phyloP scores from a whole-genome alignment of 192 early-diverging fungal genomes.

The Diversispora epigaea region DNA sequence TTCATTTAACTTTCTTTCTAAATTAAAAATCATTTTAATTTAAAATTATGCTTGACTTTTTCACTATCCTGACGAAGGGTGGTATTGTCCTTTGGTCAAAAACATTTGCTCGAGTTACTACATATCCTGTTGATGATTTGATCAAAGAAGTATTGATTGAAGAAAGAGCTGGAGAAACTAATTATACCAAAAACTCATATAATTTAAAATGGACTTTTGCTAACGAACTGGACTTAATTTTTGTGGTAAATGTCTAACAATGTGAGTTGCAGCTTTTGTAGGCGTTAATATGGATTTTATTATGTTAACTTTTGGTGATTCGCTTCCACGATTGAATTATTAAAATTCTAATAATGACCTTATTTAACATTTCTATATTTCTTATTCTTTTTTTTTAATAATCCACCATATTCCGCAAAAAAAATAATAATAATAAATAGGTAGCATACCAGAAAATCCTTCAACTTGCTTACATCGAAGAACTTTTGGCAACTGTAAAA shows the following conservation, averaged over 20 bases:
- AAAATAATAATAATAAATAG: constrained; percentile 34
- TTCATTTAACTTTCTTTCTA: constrained; percentile 2
- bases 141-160: constrained; percentile 79
- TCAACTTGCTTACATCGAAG: constrained; percentile 81
- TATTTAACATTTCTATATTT: not conserved
- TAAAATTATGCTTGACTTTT: constrained; percentile 77
- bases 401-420: not conserved
- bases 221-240: constrained; percentile 79
- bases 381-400: not conserved
- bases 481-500: constrained; percentile 70
- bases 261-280: not conserved
- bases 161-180: constrained; percentile 59
- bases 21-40: not conserved
- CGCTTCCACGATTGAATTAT: not conserved
- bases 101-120: constrained; percentile 57
- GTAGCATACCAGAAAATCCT: constrained; percentile 87
- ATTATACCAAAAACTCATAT: constrained; percentile 68
- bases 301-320: not conserved
- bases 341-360: not conserved
- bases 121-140: constrained; percentile 69
- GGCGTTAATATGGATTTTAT: not conserved
- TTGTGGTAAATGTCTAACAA: constrained; percentile 55
- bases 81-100: constrained; percentile 87
- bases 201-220: constrained; percentile 77
- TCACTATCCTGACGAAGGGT: constrained; percentile 80